Evolutionary conservation across 2,329 filamentous ascomycete species (phyloP), one percentile per base, ranked within the genome.

Genomic region (Penicillium fuscoglaucum): DNA sequence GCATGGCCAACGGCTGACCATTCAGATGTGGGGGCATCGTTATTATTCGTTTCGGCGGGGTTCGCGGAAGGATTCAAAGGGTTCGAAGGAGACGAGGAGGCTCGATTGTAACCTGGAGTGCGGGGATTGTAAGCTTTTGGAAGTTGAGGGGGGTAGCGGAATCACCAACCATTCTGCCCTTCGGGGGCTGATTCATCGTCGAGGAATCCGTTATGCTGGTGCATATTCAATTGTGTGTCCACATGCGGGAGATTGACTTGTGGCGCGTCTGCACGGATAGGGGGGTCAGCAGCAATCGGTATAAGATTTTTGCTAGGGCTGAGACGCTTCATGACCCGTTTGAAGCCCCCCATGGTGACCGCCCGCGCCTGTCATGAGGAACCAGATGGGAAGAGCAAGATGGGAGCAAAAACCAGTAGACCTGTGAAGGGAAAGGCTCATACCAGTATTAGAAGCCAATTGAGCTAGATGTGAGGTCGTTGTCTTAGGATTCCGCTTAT

Each of bases 1-100:
- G 79, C 79, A 59, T 80, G 78, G 13, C 79, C 79, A 29, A 82
- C 78, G 2, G 79, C 79, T 1, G 79, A 81, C 79, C 79, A 82
- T 69, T 79, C 76, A n/a, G 55, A 35, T 17, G 70, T 60, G 26
- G 69, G 56, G 19, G 66, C 52, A 47, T 75, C 73, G 55, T 63
- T 66, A 61, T 72, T 70, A 15, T 66, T 65, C 35, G 64, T 57
- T 33, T 73, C 55, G 10, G 55, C 56, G 19, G 48, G 72, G 24
- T 21, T 28, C 17, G 69, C 57, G 45, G 70, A 64, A 6, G 48
- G 37, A 15, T 55, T 43, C 24, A 51, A 48, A 12, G 43, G 52
- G 37, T 54, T 53, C n/a, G 68, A 55, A 37, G 68, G 52, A 54
- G 60, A 55, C 35, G 66, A 49, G 55, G 52, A 33, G 41, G 46